These are phyloP conservation scores for Cadophora malorum DNA, from an alignment of 2,329 filamentous ascomycete species.

Conservation along the genomic window DNA sequence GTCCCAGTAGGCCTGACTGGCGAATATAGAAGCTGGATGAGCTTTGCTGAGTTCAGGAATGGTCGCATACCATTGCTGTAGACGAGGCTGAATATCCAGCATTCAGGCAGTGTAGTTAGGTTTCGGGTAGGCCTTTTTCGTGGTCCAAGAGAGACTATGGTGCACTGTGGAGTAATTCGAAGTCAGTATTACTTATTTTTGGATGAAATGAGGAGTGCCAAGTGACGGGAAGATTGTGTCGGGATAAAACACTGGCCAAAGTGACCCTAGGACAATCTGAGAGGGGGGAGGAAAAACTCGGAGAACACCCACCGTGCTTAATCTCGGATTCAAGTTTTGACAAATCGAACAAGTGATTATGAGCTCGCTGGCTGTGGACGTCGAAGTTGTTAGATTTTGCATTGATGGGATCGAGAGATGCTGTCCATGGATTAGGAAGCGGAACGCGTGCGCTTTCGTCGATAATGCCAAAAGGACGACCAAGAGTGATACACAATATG, in stretches of 20 bases:
- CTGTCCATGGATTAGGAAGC: conserved; percentile 39
- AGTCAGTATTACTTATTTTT: too few species aligned
- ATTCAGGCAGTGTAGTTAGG: conserved; percentile 43
- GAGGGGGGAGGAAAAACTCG: conserved; percentile 35
- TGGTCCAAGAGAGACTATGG: conserved; percentile 41
- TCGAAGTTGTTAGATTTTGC: conserved; percentile 24
- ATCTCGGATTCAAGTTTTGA: conserved; percentile 47
- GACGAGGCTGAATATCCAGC: conserved; percentile 43
- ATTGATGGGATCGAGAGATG: conserved; percentile 6
- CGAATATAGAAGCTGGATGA: conserved; percentile 43
- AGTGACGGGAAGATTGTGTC: too few species aligned
- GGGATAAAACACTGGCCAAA: too few species aligned
- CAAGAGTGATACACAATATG: conserved; percentile 42
- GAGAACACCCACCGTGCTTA: conserved; percentile 25
- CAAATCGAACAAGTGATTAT: conserved; percentile 44
- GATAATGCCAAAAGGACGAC: conserved; percentile 43
- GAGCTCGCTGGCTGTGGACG: conserved; percentile 39
- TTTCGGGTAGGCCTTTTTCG: conserved; percentile 43
- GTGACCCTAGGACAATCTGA: too few species aligned
- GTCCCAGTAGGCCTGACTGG: conserved; percentile 44
- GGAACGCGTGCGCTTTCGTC: conserved; percentile 40
- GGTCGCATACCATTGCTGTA: conserved; percentile 44
- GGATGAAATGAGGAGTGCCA: too few species aligned
- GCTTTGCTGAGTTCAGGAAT: conserved; percentile 41
- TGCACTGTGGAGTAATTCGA: conserved; percentile 16